A percentile compares a stretch with the other conserved stretches of the same genome.
phyloP scores from a whole-genome alignment of 2,329 filamentous ascomycete genomes.

The Geoglossum cookeanum region DNA sequence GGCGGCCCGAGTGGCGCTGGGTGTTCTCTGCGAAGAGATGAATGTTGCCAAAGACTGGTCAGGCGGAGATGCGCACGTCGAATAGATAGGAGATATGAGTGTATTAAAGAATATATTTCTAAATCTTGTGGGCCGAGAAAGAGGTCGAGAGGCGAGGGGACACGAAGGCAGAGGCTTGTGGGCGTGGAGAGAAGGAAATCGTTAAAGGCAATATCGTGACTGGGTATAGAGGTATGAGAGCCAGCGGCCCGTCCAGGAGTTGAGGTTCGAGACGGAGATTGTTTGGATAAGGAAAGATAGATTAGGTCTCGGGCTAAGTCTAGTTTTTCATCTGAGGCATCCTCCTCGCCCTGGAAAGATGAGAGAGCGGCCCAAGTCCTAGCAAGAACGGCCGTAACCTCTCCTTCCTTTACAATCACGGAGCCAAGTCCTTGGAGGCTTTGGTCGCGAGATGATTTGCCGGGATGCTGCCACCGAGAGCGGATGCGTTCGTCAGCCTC shows the following conservation, averaged over 20 bases:
- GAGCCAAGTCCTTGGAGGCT: conserved; percentile 35
- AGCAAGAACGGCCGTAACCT: conserved; percentile 57
- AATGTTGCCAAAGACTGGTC: conserved; percentile 72
- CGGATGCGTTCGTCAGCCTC: conserved; percentile 67
- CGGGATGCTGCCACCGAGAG: conserved; percentile 42
- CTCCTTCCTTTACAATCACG: conserved; percentile 65
- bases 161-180: conserved; percentile 48
- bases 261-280: conserved; percentile 9
- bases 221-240: conserved; percentile 14
- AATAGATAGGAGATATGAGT: conserved; percentile 71
- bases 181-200: conserved; percentile 69
- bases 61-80: conserved; percentile 71
- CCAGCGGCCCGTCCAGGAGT: conserved; percentile 2
- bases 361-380: conserved; percentile 65
- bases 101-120: conserved; percentile 63
- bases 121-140: conserved; percentile 65
- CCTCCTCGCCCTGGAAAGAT: conserved; percentile 60
- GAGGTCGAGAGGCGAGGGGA: conserved; percentile 66
- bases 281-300: conserved; percentile 42
- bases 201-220: conserved; percentile 44
- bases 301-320: conserved; percentile 67
- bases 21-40: conserved; percentile 55
- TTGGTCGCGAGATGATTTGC: conserved; percentile 33
- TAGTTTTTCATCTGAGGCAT: conserved; percentile 51
- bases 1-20: conserved; percentile 50